Conservation (phyloP, 495 filamentous ascomycete species). For the Neurospora sp. region DNA sequence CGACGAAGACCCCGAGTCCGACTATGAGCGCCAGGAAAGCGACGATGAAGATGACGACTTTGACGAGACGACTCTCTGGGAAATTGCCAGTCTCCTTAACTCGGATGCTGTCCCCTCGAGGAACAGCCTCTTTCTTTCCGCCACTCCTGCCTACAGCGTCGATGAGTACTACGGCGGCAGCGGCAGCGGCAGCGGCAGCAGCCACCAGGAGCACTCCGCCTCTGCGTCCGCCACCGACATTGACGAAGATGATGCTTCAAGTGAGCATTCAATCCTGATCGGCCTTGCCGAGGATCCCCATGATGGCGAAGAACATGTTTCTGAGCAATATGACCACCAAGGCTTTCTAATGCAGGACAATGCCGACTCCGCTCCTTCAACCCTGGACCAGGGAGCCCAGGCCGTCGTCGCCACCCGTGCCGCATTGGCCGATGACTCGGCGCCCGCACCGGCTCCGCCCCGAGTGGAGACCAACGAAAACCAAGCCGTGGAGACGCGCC, state of each 20-base stretch:
- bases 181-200: background rate
- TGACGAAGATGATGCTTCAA: slow-evolving; percentile 20
- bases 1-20: slow-evolving; percentile 27
- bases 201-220: background rate
- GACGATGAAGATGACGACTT: slow-evolving; percentile 39
- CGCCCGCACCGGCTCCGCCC: background rate
- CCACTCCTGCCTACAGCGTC: slow-evolving; percentile 10
- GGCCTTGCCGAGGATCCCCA: slow-evolving; percentile 12
- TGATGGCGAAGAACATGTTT: background rate
- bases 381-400: background rate
- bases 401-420: background rate
- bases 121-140: slow-evolving; percentile 30
- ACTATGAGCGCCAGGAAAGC: slow-evolving; percentile 26
- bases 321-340: background rate
- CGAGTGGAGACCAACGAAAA: background rate
- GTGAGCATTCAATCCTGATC: slow-evolving; percentile 22
- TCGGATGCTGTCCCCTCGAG: slow-evolving; percentile 35
- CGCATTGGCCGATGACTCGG: background rate
- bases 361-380: background rate
- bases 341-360: background rate
- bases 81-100: slow-evolving; percentile 45
- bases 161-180: slow-evolving; percentile 10
- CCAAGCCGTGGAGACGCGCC: slow-evolving; percentile 5
- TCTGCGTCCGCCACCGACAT: background rate
- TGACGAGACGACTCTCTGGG: slow-evolving; percentile 47